A percentile compares a stretch with the other conserved stretches of the same genome.
These are phyloP conservation scores for Biancaea sappan DNA, from an alignment of 306 rosid genomes.

Conservation along the genomic window DNA sequence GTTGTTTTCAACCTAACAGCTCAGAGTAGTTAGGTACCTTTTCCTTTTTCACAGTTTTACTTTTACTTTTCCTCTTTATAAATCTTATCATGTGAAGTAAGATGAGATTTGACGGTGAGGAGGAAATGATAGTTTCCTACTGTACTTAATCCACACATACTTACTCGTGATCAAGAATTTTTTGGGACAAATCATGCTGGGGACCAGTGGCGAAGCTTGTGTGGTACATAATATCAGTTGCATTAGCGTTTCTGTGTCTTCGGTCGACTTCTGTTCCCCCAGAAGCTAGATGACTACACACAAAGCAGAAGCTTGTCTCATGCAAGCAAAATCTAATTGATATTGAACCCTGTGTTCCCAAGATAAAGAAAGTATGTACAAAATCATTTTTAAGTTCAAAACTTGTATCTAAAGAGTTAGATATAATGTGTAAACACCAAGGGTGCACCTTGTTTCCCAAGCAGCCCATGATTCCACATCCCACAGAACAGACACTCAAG, in stretches of 20 bases:
- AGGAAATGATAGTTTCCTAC: slow-evolving; percentile 1
- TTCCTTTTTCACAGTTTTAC: slow-evolving; percentile 3
- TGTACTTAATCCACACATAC: slow-evolving; percentile 21
- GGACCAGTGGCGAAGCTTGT: slow-evolving; percentile 69
- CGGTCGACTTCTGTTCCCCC: slow-evolving; percentile 71
- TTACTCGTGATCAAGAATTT: slow-evolving; percentile 78
- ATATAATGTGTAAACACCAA: not conserved
- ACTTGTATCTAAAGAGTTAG: not conserved
- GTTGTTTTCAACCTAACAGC: not conserved
- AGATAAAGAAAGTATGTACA: slow-evolving; percentile 22
- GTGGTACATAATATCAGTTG: slow-evolving; percentile 55
- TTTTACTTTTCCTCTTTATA: slow-evolving; percentile 17
- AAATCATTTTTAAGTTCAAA: not conserved
- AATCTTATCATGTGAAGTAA: not conserved
- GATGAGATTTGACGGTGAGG: not conserved
- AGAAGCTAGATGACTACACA: slow-evolving; percentile 83
- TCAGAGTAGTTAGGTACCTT: slow-evolving; percentile 9
- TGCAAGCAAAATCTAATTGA: slow-evolving; percentile 76
- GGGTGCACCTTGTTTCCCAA: slow-evolving; percentile 74
- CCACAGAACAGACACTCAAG: slow-evolving; percentile 65
- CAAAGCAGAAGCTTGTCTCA: slow-evolving; percentile 89
- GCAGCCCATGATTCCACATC: slow-evolving; percentile 85
- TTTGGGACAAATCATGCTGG: slow-evolving; percentile 61
- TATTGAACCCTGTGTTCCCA: slow-evolving; percentile 75
- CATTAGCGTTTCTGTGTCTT: slow-evolving; percentile 63